Percentiles rank a stretch among this genome's conserved stretches.
Conservation (phyloP, 495 filamentous ascomycete species). For the Trichoderma orchidacearum region DNA sequence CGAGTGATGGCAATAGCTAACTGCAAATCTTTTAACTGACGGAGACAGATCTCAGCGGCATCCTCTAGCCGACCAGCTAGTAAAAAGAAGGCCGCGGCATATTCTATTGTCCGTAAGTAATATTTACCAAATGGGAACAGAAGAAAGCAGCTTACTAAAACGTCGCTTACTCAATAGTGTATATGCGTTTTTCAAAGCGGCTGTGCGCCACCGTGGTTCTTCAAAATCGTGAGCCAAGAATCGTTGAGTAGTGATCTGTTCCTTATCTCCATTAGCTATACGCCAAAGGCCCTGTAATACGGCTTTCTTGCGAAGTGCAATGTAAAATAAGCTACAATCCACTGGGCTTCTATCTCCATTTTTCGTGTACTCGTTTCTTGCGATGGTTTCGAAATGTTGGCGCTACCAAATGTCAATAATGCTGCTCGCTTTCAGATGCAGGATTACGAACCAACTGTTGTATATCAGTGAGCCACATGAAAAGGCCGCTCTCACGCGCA, state of each 20-base stretch:
- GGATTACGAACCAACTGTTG: neutral
- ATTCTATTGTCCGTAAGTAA: slow-evolving; percentile 39
- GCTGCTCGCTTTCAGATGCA: neutral
- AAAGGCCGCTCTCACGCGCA: slow-evolving; percentile 77
- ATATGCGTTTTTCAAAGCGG: slow-evolving; percentile 93
- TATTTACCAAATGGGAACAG: slow-evolving; percentile 3
- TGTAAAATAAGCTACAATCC: slow-evolving; percentile 86
- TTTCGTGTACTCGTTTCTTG: slow-evolving; percentile 85
- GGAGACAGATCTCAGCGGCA: slow-evolving; percentile 71
- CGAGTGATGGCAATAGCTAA: slow-evolving; percentile 83
- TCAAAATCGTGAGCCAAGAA: slow-evolving; percentile 81
- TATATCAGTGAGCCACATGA: slow-evolving; percentile 83
- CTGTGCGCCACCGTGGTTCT: slow-evolving; percentile 74
- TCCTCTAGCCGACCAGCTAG: slow-evolving; percentile 76
- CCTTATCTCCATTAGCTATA: slow-evolving; percentile 82
- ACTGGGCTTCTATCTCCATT: slow-evolving; percentile 79
- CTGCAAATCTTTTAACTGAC: slow-evolving; percentile 75
- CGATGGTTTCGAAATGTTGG: slow-evolving; percentile 75
- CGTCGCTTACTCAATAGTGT: slow-evolving; percentile 84
- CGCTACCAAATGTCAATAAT: slow-evolving; percentile 26
- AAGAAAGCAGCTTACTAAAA: slow-evolving; percentile 45
- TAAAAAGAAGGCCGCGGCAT: slow-evolving; percentile 92
- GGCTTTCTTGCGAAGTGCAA: slow-evolving; percentile 83
- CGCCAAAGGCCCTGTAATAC: slow-evolving; percentile 89
- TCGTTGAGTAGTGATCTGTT: slow-evolving; percentile 63